Percentiles rank a stretch among this genome's conserved stretches.
These are phyloP conservation scores for Niveomyces coronatus DNA, from an alignment of 2,329 filamentous ascomycete genomes.

Conservation along the genomic window DNA sequence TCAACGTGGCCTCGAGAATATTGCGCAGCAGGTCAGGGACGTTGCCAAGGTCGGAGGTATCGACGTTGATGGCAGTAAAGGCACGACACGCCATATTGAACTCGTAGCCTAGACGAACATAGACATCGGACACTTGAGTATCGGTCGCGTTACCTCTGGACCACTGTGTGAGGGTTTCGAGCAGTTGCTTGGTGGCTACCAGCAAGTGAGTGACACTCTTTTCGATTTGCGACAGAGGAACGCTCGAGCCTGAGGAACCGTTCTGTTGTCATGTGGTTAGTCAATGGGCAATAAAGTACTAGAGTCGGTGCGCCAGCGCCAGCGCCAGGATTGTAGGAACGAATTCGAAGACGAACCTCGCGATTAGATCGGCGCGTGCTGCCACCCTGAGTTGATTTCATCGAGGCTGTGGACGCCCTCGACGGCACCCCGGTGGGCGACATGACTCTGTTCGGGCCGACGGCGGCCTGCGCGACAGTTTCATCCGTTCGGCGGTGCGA, in stretches of 20 bases:
- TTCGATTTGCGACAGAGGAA: slow-evolving; percentile 86
- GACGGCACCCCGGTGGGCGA: slow-evolving; percentile 7
- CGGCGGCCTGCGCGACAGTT: background rate
- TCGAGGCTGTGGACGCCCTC: slow-evolving; percentile 6
- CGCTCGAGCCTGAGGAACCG: slow-evolving; percentile 48
- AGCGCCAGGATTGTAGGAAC: background rate
- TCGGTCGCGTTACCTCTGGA: slow-evolving; percentile 87
- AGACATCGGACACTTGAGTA: slow-evolving; percentile 93
- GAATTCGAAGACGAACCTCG: background rate
- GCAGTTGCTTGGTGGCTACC: slow-evolving; percentile 92
- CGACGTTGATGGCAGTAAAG: slow-evolving; percentile 93
- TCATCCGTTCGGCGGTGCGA: slow-evolving; percentile 6
- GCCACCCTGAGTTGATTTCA: slow-evolving; percentile 7
- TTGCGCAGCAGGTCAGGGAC: slow-evolving; percentile 83
- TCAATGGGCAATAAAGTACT: no score
- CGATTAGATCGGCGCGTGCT: slow-evolving; percentile 7
- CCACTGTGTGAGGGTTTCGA: slow-evolving; percentile 97
- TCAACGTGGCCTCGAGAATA: slow-evolving; percentile 91
- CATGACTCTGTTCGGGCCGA: slow-evolving; percentile 3
- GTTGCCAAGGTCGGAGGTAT: slow-evolving; percentile 86
- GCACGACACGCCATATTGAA: slow-evolving; percentile 98
- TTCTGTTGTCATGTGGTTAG: slow-evolving; percentile 22
- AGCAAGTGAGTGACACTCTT: slow-evolving; percentile 97
- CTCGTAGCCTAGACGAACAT: slow-evolving; percentile 93
- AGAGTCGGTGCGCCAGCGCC: background rate